Percentiles rank a stretch among this genome's conserved stretches.
These are phyloP conservation scores for Penicillium verrucosum DNA, from an alignment of 2,329 filamentous ascomycete genomes.

Conservation along the genomic window DNA sequence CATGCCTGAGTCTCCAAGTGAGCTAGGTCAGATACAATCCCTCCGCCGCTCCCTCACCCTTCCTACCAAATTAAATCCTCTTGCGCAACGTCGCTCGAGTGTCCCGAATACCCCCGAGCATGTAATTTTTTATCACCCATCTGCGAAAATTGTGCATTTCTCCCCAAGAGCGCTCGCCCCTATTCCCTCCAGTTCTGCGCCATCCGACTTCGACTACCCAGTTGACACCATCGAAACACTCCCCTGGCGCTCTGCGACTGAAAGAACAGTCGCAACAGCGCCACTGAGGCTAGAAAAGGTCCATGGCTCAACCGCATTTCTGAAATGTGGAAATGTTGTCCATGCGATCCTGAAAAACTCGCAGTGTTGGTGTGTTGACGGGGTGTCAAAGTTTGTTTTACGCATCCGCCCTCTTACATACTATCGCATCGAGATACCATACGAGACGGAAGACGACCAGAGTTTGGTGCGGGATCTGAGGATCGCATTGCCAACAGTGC, in stretches of 20 bases:
- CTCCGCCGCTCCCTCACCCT: constrained; percentile 38
- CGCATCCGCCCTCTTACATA: constrained; percentile 80
- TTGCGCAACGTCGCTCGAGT: constrained; percentile 28
- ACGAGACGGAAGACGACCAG: constrained; percentile 61
- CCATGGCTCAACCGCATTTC: constrained; percentile 79
- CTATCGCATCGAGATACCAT: constrained; percentile 84
- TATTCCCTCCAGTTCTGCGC: constrained; percentile 43
- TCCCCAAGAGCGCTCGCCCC: constrained; percentile 41
- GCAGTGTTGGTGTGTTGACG: constrained; percentile 91
- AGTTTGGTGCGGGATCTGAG: constrained; percentile 65
- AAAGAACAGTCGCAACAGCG: constrained; percentile 79
- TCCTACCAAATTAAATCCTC: constrained; percentile 34
- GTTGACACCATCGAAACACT: constrained; percentile 60
- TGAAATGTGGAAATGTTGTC: constrained; percentile 78
- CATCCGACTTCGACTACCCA: constrained; percentile 47
- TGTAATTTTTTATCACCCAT: constrained; percentile 67
- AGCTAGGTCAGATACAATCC: constrained; percentile 27
- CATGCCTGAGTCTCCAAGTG: constrained; percentile 34
- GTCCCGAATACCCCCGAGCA: constrained; percentile 34
- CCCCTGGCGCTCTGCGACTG: constrained; percentile 70
- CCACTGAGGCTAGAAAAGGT: constrained; percentile 80
- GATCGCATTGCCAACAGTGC: constrained; percentile 64
- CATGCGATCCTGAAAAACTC: constrained; percentile 86
- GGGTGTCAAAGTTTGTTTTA: constrained; percentile 78
- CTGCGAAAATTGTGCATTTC: constrained; percentile 69